Evolutionary conservation across 1,284 basidiomycete genomes (phyloP).

Genomic region (Pseudozyma sp.): DNA sequence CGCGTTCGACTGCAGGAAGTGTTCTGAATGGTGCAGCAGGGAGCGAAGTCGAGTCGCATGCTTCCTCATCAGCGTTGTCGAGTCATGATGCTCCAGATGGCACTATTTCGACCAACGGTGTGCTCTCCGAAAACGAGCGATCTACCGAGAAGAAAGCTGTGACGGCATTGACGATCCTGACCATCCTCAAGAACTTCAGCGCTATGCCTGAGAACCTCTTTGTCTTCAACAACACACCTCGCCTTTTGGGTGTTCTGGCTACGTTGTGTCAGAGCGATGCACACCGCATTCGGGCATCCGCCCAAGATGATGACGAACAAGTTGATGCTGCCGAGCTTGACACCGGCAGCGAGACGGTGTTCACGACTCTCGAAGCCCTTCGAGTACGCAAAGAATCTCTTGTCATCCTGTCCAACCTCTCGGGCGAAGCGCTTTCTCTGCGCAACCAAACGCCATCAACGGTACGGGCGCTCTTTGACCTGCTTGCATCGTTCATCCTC

Average conservation of each 20-base stretch:
- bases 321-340: constrained; percentile 3
- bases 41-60: constrained; percentile 22
- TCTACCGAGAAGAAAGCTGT: constrained; percentile 71
- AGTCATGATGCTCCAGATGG: constrained; percentile 11
- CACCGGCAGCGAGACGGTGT: constrained; percentile 37
- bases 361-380: constrained; percentile 72
- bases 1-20: constrained; percentile 32
- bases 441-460: constrained; percentile 69
- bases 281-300: constrained; percentile 43
- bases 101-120: constrained; percentile 37
- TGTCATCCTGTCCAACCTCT: constrained; percentile 79
- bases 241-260: constrained; percentile 76
- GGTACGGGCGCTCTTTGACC: constrained; percentile 75
- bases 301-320: constrained; percentile 13
- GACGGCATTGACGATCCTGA: constrained; percentile 78
- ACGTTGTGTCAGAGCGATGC: constrained; percentile 63
- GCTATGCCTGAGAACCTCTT: constrained; percentile 79
- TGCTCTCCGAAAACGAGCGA: constrained; percentile 46
- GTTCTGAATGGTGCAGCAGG: constrained; percentile 10
- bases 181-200: constrained; percentile 88
- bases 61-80: constrained; percentile 12
- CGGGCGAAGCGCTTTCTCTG: constrained; percentile 72
- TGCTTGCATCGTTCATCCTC: constrained; percentile 81
- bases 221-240: constrained; percentile 77
- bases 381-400: constrained; percentile 82